Evolutionary conservation across 2,329 filamentous ascomycete genomes (phyloP).

Genomic region (Paecilomyces variotii): DNA sequence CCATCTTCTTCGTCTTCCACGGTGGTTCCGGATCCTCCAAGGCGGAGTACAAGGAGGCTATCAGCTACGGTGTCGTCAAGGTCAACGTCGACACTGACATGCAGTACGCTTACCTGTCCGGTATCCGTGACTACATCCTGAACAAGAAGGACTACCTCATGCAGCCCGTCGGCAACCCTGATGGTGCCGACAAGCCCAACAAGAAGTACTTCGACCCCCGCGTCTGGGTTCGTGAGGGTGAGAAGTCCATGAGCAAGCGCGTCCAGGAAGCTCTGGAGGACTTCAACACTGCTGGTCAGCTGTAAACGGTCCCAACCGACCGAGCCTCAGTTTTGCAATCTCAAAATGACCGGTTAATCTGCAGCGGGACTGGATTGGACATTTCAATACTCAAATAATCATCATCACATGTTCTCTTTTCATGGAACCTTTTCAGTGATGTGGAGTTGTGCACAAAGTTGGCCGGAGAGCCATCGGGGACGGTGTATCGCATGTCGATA

Average conservation of each 20-base stretch:
- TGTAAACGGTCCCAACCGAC: constrained; percentile 47
- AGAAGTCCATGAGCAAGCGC: constrained; percentile 90
- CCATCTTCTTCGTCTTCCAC: constrained; percentile 99
- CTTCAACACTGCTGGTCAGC: constrained; percentile 76
- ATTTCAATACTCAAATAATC: background rate
- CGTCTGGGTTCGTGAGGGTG: constrained; percentile 82
- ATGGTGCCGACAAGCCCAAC: constrained; percentile 95
- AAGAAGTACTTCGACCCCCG: constrained; percentile 92
- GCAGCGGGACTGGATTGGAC: background rate
- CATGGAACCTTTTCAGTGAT: background rate
- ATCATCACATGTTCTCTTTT: background rate
- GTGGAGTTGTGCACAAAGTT: background rate
- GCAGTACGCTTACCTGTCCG: constrained; percentile 86
- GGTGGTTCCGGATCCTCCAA: constrained; percentile 89
- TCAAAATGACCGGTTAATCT: background rate
- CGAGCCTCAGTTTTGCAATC: background rate
- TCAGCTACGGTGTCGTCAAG: constrained; percentile 93
- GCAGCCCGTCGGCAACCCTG: constrained; percentile 85
- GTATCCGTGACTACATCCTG: constrained; percentile 89
- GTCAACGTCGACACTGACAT: constrained; percentile 98
- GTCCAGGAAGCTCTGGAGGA: constrained; percentile 75
- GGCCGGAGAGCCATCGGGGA: background rate
- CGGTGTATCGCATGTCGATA: background rate
- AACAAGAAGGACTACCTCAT: constrained; percentile 92
- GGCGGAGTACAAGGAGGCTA: constrained; percentile 82